phyloP scores from a whole-genome alignment of 768 basidiomycete genomes.

The Asterophora parasitica region DNA sequence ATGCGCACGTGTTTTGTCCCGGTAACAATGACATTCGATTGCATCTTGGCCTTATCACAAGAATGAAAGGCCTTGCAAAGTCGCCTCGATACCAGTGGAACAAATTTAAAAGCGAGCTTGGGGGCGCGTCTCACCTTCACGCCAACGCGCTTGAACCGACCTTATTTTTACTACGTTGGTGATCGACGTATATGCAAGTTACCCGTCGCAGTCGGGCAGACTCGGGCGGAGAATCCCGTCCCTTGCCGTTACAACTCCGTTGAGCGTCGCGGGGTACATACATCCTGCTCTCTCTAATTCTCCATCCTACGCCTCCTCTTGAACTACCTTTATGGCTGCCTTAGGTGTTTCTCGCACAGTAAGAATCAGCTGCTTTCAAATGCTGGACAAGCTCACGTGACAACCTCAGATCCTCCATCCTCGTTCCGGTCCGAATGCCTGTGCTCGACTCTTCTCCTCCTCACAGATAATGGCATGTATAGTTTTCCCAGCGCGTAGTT shows the following conservation, averaged over 20 bases:
- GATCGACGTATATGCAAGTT: not conserved
- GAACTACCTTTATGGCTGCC: slow-evolving; percentile 7
- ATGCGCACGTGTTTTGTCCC: slow-evolving; percentile 15
- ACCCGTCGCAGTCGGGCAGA: slow-evolving; percentile 14
- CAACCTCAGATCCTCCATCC: slow-evolving; percentile 24
- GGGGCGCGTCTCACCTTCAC: too few species aligned
- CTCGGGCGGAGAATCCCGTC: slow-evolving; percentile 21
- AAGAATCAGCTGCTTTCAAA: slow-evolving; percentile 15
- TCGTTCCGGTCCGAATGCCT: slow-evolving; percentile 12
- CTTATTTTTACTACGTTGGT: too few species aligned
- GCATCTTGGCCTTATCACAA: too few species aligned
- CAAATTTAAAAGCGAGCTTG: too few species aligned
- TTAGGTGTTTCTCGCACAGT: slow-evolving; percentile 16
- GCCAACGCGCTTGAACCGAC: too few species aligned
- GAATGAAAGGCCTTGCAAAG: too few species aligned
- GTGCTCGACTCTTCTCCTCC: slow-evolving; percentile 29
- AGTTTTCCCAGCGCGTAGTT: not conserved
- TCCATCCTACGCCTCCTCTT: not conserved
- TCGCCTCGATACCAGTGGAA: too few species aligned
- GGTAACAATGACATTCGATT: too few species aligned
- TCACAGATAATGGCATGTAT: slow-evolving; percentile 30
- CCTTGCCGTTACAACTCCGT: slow-evolving; percentile 8
- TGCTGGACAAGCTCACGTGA: slow-evolving; percentile 26
- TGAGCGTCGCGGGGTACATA: slow-evolving; percentile 1
- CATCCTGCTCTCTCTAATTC: not conserved